Evolutionary conservation across 495 filamentous ascomycete genomes (phyloP).

Genomic region (Rostrohypoxylon terebratum): DNA sequence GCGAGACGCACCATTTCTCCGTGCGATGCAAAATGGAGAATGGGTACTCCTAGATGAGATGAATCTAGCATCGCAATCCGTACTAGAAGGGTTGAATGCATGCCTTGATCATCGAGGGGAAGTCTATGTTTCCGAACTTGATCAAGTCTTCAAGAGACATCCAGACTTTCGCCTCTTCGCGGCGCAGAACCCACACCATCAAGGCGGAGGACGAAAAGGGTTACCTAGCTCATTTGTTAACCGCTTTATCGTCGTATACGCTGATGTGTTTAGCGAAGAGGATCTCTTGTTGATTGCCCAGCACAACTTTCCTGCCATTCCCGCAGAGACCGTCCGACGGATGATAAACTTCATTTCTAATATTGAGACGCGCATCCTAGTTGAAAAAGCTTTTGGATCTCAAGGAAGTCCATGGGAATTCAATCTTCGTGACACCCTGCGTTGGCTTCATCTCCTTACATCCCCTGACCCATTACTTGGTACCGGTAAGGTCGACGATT

Average conservation of each 20-base stretch:
- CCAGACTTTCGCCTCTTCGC: constrained; percentile 93
- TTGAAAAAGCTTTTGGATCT: constrained; percentile 74
- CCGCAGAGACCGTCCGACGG: constrained; percentile 64
- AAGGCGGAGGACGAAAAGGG: constrained; percentile 95
- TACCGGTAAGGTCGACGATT: constrained; percentile 69
- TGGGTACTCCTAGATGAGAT: constrained; percentile 99
- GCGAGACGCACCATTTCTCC: constrained; percentile 94
- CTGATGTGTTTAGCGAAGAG: constrained; percentile 82
- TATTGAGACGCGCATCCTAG: constrained; percentile 76
- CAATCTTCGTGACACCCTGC: constrained; percentile 90
- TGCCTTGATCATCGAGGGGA: constrained; percentile 97
- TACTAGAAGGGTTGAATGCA: constrained; percentile 96
- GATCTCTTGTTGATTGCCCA: constrained; percentile 86
- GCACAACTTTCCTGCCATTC: constrained; percentile 75
- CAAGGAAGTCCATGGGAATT: constrained; percentile 96
- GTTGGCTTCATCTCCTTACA: constrained; percentile 84
- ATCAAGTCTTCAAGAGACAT: constrained; percentile 90
- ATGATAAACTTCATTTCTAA: constrained; percentile 84
- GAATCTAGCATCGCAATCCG: constrained; percentile 97
- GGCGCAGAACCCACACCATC: constrained; percentile 97
- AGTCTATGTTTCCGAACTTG: constrained; percentile 93
- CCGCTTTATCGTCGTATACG: constrained; percentile 96
- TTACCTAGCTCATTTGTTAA: constrained; percentile 96
- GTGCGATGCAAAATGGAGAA: constrained; percentile 93
- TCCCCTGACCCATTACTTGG: constrained; percentile 66